Conservation (phyloP, 139 green algal species). For the Tetraselmis striata region DNA sequence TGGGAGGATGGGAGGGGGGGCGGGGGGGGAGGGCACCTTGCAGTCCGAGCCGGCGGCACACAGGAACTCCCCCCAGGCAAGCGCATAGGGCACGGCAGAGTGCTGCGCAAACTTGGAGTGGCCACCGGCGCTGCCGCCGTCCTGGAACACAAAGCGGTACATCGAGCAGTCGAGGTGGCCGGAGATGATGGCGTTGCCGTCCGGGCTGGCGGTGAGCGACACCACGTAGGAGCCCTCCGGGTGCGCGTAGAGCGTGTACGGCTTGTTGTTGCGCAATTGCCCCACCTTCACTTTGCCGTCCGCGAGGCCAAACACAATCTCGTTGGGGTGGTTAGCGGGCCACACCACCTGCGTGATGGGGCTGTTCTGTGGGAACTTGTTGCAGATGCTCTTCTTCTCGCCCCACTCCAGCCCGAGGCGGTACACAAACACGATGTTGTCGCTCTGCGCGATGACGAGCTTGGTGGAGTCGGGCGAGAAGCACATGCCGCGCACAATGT, state of each 20-base stretch:
- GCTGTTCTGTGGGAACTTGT: slow-evolving; percentile 64
- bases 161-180: slow-evolving; percentile 70
- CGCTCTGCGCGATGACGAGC: slow-evolving; percentile 77
- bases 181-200: slow-evolving; percentile 43
- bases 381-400: slow-evolving; percentile 85
- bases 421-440: slow-evolving; percentile 87
- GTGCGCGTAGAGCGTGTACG: slow-evolving; percentile 63
- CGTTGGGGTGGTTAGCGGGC: slow-evolving; percentile 41
- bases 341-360: slow-evolving; percentile 61
- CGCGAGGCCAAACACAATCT: slow-evolving; percentile 62
- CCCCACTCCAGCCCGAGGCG: slow-evolving; percentile 54
- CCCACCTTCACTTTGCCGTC: slow-evolving; percentile 71
- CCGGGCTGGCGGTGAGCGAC: slow-evolving; percentile 43
- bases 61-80: slow-evolving; percentile 56
- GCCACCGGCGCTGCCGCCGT: slow-evolving; percentile 9
- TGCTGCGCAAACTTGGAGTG: slow-evolving; percentile 48
- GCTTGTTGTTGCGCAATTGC: slow-evolving; percentile 67
- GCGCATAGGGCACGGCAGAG: slow-evolving; percentile 50
- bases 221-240: slow-evolving; percentile 55
- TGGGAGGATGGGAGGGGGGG: no score
- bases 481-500: slow-evolving; percentile 66
- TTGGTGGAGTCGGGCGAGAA: slow-evolving; percentile 74
- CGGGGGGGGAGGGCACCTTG: no score
- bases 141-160: slow-evolving; percentile 55
- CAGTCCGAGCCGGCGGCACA: slow-evolving; percentile 54